phyloP scores from a whole-genome alignment of 176 grass and related monocot genomes.

The Carex parvula region DNA sequence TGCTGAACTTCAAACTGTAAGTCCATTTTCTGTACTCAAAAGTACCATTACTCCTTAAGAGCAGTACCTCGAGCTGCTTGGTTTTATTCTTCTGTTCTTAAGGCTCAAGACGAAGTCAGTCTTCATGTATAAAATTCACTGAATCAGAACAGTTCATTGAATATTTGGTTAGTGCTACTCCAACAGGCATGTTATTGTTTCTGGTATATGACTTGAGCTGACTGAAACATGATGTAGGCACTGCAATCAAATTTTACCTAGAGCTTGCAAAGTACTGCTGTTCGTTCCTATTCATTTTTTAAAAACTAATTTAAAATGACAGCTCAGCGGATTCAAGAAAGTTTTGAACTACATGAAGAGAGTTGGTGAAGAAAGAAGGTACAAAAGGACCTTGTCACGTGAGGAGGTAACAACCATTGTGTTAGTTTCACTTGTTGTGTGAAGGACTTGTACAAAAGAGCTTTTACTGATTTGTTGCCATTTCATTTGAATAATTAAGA shows the following conservation, averaged over 20 bases:
- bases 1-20: slow-evolving; percentile 74
- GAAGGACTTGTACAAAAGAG: neutral
- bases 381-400: slow-evolving; percentile 82
- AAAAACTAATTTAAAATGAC: slow-evolving; percentile 28
- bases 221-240: slow-evolving; percentile 1
- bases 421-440: neutral
- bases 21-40: slow-evolving; percentile 18
- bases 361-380: slow-evolving; percentile 74
- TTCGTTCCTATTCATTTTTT: slow-evolving; percentile 1
- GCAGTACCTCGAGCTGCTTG: neutral
- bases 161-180: neutral
- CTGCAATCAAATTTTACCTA: neutral
- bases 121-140: neutral
- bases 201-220: neutral
- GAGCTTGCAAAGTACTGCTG: neutral
- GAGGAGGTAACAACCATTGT: slow-evolving; percentile 67
- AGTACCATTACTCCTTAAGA: neutral
- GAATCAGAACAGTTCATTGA: neutral
- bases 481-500: slow-evolving; percentile 22
- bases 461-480: neutral
- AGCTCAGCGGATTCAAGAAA: slow-evolving; percentile 99
- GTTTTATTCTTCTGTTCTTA: neutral
- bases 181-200: neutral
- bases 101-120: neutral
- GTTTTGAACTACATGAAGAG: slow-evolving; percentile 98